Evolutionary conservation across 331 rosid species (phyloP), one percentile per base, ranked within the genome.

Genomic region (Quercus tomentella): DNA sequence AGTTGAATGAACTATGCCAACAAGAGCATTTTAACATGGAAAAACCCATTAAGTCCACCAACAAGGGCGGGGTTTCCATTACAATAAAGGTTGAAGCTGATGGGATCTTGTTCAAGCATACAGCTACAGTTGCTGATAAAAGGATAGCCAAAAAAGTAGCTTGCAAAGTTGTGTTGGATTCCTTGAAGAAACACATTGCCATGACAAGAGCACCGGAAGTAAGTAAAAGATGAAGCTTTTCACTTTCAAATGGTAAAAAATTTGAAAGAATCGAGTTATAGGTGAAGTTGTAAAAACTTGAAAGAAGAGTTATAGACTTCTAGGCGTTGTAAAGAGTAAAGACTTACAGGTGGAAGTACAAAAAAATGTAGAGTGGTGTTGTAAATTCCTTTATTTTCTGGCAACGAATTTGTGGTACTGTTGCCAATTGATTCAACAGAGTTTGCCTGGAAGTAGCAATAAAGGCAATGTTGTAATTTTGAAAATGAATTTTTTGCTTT

Each of bases 21-120:
- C 80, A 80, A 73, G 61, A 28, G 76, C 69, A 80, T 17, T 92
- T 81, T 71, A 56, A 1, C 2, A 43, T 35, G 72, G 52, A 75
- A 26, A 81, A 85, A 75, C 80, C 35, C 0, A 2, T 68, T 2
- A 57, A 45, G 49, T 77, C 85, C 35, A 5, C 33, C 18, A 21
- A 28, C 2, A 76, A 85, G 20, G 87, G 81, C 21, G 54, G 18
- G 56, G 58, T 84, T 25, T 66, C 74, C 14, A 58, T 77, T 52
- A 89, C 77, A 52, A 57, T 91, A 4, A 84, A 80, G 85, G 94
- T 95, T n/a, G 70, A 70, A 28, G 94, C 92, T 5, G 67, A 90
- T 73, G 96, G 88, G 3, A 8, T 33, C 35, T 61, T 66, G 7
- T 81, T 84, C 49, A n/a, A 68, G 62, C 22, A 20, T 35, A 83